Base-by-base conservation (phyloP, 306 rosid genomes). In the Spatholobus suberectus region DNA sequence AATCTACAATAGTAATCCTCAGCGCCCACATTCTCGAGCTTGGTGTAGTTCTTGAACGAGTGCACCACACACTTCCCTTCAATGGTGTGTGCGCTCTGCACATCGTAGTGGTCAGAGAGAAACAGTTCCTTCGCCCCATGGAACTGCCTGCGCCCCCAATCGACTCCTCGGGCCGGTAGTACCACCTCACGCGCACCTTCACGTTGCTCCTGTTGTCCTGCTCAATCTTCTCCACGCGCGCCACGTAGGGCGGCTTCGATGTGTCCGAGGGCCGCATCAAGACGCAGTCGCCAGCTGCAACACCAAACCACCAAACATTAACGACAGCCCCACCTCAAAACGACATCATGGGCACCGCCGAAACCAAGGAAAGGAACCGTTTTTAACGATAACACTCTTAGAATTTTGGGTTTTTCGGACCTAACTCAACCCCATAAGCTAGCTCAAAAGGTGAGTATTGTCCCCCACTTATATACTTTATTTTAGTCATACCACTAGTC, bases 91-190 rank as follows among this genome's bases (percentile, higher is more conserved):
- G 94, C 96, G 76, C 97, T 93, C 90, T 90, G 97, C n/a, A 89
- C 81, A 41, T 93, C 97, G 61, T 70, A 91, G 66, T 90, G 96
- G 82, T 93, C 97, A 0, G 96, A 91, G 63, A 91, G 72, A 78
- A 93, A 93, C 23, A 93, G 85, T 79, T 93, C 96, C 32, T 93
- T 93, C 0, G 94, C 89, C 15, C 97, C 97, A 70, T 93, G 97
- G 70, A 93, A 93, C 84, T 91, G 94, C 71, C 96, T 87, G 27
- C 97, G 67, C 97, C 97, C 32, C 97, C 97, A 79, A 93, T 90
- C 3, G 97, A 91, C 87, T 91, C 96, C 84, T 93, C 97, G 0
- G 97, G 97, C 69, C 97, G 76, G 34, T 93, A 93, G 78, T 91
- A 93, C 95, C 97, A 93, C 86, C 94, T 83, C 75, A 91, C 97